Conservation (phyloP, 1,284 basidiomycete genomes). For the Blastosporella zonata region DNA sequence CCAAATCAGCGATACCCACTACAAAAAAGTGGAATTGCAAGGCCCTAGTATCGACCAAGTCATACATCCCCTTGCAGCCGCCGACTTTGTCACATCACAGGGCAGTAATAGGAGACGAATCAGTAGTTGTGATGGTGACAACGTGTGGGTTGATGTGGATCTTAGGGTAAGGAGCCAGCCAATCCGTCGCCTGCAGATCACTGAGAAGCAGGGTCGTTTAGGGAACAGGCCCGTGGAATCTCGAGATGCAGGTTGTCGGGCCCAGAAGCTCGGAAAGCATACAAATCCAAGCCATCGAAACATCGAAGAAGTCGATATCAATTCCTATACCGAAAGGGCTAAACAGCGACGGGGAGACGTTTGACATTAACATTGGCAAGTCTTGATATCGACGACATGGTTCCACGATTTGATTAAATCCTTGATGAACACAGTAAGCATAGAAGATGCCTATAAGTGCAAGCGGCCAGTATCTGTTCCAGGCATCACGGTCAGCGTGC, state of each 20-base stretch:
- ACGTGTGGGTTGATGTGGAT: conserved; percentile 74
- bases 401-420: not conserved
- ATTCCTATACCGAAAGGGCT: conserved; percentile 68
- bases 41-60: conserved; percentile 79
- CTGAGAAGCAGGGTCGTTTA: conserved; percentile 25
- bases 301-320: conserved; percentile 53
- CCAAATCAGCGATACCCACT: conserved; percentile 82
- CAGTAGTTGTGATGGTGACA: conserved; percentile 73
- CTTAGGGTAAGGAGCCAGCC: conserved; percentile 52
- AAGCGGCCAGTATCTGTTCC: conserved; percentile 75
- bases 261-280: conserved; percentile 61
- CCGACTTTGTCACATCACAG: conserved; percentile 59
- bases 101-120: conserved; percentile 47
- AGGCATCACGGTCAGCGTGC: conserved; percentile 87
- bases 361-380: conserved; percentile 78
- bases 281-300: conserved; percentile 55
- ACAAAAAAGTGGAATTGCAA: conserved; percentile 69
- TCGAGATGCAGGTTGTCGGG: conserved; percentile 78
- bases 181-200: not conserved
- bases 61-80: conserved; percentile 85
- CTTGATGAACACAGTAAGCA: conserved; percentile 51
- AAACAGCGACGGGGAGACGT: conserved; percentile 69
- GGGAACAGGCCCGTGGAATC: conserved; percentile 87
- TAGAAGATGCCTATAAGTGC: conserved; percentile 90
- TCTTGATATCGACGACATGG: conserved; percentile 3